These are phyloP conservation scores for Arachnomyces sp. DNA, from an alignment of 2,329 filamentous ascomycete species.

Conservation along the genomic window DNA sequence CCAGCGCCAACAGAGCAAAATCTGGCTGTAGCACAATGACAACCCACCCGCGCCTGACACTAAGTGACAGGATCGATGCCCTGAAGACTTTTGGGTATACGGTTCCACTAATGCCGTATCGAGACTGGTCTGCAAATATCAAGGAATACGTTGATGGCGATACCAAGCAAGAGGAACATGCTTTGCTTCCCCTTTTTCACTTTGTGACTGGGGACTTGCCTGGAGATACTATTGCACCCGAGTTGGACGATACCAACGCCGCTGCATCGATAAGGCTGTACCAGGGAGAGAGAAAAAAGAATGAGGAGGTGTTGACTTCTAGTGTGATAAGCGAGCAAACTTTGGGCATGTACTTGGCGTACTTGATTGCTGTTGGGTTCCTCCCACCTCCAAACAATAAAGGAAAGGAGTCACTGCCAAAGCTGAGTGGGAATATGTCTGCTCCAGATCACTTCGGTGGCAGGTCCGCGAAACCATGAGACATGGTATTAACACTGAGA, in stretches of 20 bases:
- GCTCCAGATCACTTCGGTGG: too few species aligned
- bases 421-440: conserved; percentile 1
- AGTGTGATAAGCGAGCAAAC: conserved; percentile 52
- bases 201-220: conserved; percentile 65
- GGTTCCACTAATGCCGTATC: conserved; percentile 58
- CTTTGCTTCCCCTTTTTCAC: conserved; percentile 65
- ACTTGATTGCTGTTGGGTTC: conserved; percentile 56
- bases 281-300: conserved; percentile 41
- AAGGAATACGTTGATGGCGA: conserved; percentile 56
- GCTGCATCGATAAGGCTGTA: conserved; percentile 51
- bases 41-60: conserved; percentile 64
- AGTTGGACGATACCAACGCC: conserved; percentile 66
- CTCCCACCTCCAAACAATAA: conserved; percentile 40
- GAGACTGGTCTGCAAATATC: conserved; percentile 59
- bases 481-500: too few species aligned
- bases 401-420: conserved; percentile 32
- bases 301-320: conserved; percentile 48
- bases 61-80: conserved; percentile 66
- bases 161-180: conserved; percentile 57
- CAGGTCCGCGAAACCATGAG: too few species aligned
- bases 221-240: conserved; percentile 59
- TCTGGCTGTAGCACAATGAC: conserved; percentile 66
- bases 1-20: conserved; percentile 32
- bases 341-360: conserved; percentile 56
- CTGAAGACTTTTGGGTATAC: conserved; percentile 66